Evolutionary conservation across 192 early-diverging fungal species (phyloP), one percentile per base, ranked within the genome.

Genomic region (Coemansia aciculifera): DNA sequence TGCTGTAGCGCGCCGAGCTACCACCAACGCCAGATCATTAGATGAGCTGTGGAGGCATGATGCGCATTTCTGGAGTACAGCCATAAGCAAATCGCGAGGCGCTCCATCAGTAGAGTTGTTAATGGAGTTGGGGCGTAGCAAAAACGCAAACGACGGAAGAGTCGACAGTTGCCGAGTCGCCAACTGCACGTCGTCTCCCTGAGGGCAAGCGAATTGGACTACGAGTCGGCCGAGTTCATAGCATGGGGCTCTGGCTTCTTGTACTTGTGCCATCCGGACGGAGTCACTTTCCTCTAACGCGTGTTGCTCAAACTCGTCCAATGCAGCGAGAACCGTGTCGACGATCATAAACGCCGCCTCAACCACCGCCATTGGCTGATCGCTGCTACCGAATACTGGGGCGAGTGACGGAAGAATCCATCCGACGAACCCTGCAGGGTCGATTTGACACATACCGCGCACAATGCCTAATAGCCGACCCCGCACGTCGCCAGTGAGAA

Each of bases 301-400:
- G n/a, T 52, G 65, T 52, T 82, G 80, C 72, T 82, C 75, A 49
- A 39, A 59, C 24, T 77, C 80, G 66, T 82, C 75, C 19, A 82
- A 68, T 11, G 80, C 66, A 17, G 72, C 42, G 19, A 82, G 59
- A 1, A 77, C 56, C 5, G 80, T 29, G 24, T 77, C 80, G 3
- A 72, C 72, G 2, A 49, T 66, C 68, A 74, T 71, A 6, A 82
- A 57, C 54, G 80, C 80, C 2, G 80, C 72, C 52, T 82, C 80
- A 7, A 49, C 51, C 0, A 59, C 68, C 40, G 72, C 38, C 24
- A 54, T 54, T 15, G 51, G 51, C 51, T 32, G 54, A 15, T 31
- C 27, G 31, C 13, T 17, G 21, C 59, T 42, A 15, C 37, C 56
- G 7, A 63, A 36, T 40, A 65, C 80, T 0, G 75, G 72, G 15